Base-by-base conservation (phyloP, 176 grass and related monocot genomes). In the Cenchrus purpureus region DNA sequence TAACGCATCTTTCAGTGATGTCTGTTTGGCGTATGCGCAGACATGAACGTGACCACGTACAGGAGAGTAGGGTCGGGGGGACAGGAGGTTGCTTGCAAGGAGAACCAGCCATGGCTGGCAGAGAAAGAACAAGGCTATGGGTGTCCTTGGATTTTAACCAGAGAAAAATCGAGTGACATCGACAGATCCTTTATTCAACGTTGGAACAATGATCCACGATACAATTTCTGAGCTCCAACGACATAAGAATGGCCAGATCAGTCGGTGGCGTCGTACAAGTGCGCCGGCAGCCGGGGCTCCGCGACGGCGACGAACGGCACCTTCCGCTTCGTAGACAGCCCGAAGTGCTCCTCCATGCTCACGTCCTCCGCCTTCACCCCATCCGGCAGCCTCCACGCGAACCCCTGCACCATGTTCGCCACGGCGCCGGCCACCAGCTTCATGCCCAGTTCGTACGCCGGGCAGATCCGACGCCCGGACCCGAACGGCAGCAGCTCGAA, bases 401-500 rank as follows among this genome's bases (percentile, higher is more conserved):
- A 92, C 3, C 92, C 90, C 51, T 92, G 92, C 67, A 94, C 69
- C 60, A 90, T 50, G 75, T 73, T 90, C 9, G 93, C 90, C 54
- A 95, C 28, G 64, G 82, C 86, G 54, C 62, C 10, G 20, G 81
- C 32, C 16, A 95, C 82, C 49, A 92, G 8, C 88, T 90, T 92
- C 72, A 90, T 81, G 15, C 84, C 93, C 20, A 92, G 93, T 22
- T 15, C 77, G 37, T 40, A 40, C 62, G 90, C 93, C 9, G 92
- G 92, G 68, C 93, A 95, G 3, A 95, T 88, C 54, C 93, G 85
- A 57, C 93, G 78, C 12, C 93, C 90, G 10, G 85, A 70, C 0
- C 93, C 93, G 70, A 95, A 95, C 15, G 93, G 90, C 85, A 92
- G 74, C 54, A 95, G 55, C 85, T 95, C 85, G 60, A 86, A 92